A percentile compares a stretch with the other conserved stretches of the same genome.
Evolutionary conservation across 140 eudicot species (phyloP).

Genomic region (Erigeron philadelphicus): DNA sequence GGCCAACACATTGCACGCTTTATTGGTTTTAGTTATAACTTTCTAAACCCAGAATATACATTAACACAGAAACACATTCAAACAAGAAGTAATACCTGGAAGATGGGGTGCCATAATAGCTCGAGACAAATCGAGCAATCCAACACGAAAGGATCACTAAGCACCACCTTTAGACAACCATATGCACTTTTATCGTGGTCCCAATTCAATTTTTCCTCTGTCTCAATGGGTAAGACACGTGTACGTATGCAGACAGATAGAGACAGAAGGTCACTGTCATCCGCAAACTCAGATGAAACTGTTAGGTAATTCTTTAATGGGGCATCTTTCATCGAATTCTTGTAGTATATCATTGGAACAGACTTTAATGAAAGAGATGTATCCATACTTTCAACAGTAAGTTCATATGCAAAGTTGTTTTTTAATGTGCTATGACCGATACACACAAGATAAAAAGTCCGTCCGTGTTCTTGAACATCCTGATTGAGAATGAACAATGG

Average conservation of each 20-base stretch:
- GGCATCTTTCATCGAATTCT: conserved; percentile 2
- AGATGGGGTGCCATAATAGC: conserved; percentile 47
- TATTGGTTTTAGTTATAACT: too few species aligned
- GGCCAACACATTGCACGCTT: too few species aligned
- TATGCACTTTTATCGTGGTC: background rate
- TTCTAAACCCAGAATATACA: too few species aligned
- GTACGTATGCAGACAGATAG: conserved; percentile 34
- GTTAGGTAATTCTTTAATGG: conserved; percentile 31
- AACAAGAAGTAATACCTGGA: conserved; percentile 36
- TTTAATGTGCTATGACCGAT: conserved; percentile 26
- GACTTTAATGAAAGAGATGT: conserved; percentile 32
- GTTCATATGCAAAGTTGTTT: conserved; percentile 29
- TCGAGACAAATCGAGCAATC: conserved; percentile 64
- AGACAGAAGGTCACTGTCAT: background rate
- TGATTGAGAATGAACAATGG: conserved; percentile 36
- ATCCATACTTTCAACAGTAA: conserved; percentile 25
- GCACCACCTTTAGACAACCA: conserved; percentile 27
- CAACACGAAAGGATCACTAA: conserved; percentile 54
- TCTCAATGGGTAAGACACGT: background rate
- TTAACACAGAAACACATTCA: too few species aligned
- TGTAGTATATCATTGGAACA: conserved; percentile 19
- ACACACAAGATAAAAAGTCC: conserved; percentile 32
- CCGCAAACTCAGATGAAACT: conserved; percentile 37
- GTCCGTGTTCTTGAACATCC: conserved; percentile 26
- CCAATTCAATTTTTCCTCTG: background rate